phyloP scores from a whole-genome alignment of 2,329 filamentous ascomycete genomes.

The Fusarium denticulatum region DNA sequence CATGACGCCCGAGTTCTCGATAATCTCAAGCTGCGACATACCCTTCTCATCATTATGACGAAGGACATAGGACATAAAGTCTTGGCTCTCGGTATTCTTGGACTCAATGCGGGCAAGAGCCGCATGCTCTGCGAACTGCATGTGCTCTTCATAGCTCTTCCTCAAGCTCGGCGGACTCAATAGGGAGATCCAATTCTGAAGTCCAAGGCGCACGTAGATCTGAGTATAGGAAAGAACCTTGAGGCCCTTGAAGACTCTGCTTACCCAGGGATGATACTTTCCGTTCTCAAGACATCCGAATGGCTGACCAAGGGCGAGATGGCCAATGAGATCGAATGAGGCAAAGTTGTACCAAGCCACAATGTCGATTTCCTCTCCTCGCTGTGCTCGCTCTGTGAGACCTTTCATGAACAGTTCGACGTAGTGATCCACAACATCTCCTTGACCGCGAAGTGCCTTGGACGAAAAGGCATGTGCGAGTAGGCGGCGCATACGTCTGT shows the following conservation, averaged over 20 bases:
- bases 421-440: neutral
- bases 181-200: neutral
- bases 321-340: neutral
- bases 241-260: neutral
- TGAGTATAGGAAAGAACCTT: neutral
- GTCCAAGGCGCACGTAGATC: neutral
- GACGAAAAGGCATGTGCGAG: slow-evolving; percentile 3
- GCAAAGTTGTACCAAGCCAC: slow-evolving; percentile 14
- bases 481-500: slow-evolving; percentile 5
- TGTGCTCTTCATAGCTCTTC: neutral
- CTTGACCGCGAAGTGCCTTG: neutral
- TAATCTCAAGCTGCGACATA: neutral
- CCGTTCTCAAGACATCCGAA: slow-evolving; percentile 7
- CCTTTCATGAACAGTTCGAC: neutral
- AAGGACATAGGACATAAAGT: slow-evolving; percentile 12
- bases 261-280: slow-evolving; percentile 7
- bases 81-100: neutral
- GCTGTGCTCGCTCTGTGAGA: neutral
- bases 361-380: neutral
- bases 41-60: slow-evolving; percentile 9
- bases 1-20: neutral
- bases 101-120: neutral
- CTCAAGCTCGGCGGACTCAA: neutral
- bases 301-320: slow-evolving; percentile 2
- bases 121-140: neutral